A percentile compares a stretch with the other conserved stretches of the same genome.
phyloP scores from a whole-genome alignment of 108 stramenopile genomes.

The Skeletonema menzelii region DNA sequence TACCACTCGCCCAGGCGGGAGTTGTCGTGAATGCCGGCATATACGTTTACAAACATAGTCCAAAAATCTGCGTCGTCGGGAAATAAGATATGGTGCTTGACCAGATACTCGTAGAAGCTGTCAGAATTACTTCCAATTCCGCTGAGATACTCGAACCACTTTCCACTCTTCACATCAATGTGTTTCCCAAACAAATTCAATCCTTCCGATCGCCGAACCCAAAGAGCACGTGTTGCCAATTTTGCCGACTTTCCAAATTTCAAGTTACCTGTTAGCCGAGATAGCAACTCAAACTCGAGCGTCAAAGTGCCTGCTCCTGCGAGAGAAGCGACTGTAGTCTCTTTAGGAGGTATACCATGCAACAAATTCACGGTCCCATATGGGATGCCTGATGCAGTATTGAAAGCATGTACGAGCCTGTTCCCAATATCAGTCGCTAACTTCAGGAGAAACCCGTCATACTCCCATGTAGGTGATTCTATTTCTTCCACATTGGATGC shows the following conservation, averaged over 20 bases:
- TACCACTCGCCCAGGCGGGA: slow-evolving; percentile 90
- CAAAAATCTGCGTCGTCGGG: slow-evolving; percentile 86
- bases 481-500: background rate
- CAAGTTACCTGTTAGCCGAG: slow-evolving; percentile 77
- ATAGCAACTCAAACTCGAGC: slow-evolving; percentile 85
- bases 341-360: slow-evolving; percentile 79
- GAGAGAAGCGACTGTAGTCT: slow-evolving; percentile 84
- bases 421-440: slow-evolving; percentile 84
- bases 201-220: slow-evolving; percentile 53
- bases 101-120: slow-evolving; percentile 93
- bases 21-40: slow-evolving; percentile 69
- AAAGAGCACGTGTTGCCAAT: slow-evolving; percentile 75
- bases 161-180: slow-evolving; percentile 79
- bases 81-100: slow-evolving; percentile 74
- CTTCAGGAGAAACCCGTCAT: slow-evolving; percentile 78
- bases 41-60: slow-evolving; percentile 70
- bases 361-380: slow-evolving; percentile 93
- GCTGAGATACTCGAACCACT: slow-evolving; percentile 85
- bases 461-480: slow-evolving; percentile 49
- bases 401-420: slow-evolving; percentile 83
- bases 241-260: slow-evolving; percentile 75
- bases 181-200: slow-evolving; percentile 89
- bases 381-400: slow-evolving; percentile 91
- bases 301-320: slow-evolving; percentile 90
- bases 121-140: slow-evolving; percentile 95